Evolutionary conservation across 768 basidiomycete species (phyloP).

Genomic region (Boletus bicolor): DNA sequence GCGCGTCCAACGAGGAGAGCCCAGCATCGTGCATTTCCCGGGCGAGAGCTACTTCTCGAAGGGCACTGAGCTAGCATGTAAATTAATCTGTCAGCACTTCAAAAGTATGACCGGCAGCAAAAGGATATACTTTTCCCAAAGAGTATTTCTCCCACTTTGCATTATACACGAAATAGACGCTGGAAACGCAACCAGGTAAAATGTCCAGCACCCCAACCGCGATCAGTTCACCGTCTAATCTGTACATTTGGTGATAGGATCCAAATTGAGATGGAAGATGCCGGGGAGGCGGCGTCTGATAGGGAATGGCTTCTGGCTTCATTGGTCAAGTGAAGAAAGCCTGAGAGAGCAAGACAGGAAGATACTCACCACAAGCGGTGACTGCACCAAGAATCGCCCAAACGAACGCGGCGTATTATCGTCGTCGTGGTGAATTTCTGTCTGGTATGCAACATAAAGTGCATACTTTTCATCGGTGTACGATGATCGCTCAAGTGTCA

Average conservation of each 20-base stretch:
- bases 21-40: conserved; percentile 75
- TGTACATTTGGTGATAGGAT: conserved; percentile 89
- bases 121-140: conserved; percentile 63
- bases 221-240: conserved; percentile 75
- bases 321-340: neutral
- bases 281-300: conserved; percentile 42
- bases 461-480: conserved; percentile 78
- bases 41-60: conserved; percentile 76
- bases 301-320: conserved; percentile 62
- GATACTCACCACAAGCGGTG: conserved; percentile 63
- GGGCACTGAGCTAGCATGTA: conserved; percentile 64
- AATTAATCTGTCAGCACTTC: neutral
- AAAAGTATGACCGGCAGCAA: neutral
- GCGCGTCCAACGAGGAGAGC: conserved; percentile 51
- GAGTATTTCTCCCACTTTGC: conserved; percentile 64
- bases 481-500: conserved; percentile 70
- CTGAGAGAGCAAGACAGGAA: neutral
- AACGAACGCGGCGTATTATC: conserved; percentile 53
- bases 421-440: conserved; percentile 69
- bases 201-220: conserved; percentile 90
- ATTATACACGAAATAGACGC: conserved; percentile 90
- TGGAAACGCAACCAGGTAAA: conserved; percentile 78
- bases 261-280: conserved; percentile 80
- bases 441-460: conserved; percentile 77
- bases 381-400: conserved; percentile 71